Conservation (phyloP, 441 rosid species). For the Croton setiger region DNA sequence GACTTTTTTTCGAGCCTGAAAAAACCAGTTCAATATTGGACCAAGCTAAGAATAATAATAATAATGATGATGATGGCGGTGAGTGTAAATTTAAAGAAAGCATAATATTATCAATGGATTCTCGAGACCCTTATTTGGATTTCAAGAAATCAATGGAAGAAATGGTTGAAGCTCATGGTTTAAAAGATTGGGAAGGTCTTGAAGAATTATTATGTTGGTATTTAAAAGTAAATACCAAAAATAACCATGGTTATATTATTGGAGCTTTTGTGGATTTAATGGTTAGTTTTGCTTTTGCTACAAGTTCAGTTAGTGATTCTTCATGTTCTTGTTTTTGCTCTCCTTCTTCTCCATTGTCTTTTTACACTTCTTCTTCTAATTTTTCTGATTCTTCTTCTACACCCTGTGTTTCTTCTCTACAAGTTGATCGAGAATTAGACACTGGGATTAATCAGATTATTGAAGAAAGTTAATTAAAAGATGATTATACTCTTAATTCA, state of each 20-base stretch:
- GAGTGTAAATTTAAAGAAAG: conserved; percentile 39
- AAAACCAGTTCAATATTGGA: conserved; percentile 63
- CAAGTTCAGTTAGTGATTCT: conserved; percentile 11
- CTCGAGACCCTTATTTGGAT: conserved; percentile 53
- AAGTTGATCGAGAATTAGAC: conserved; percentile 28
- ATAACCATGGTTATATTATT: conserved; percentile 61
- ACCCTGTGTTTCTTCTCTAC: conserved; percentile 32
- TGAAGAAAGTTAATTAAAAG: conserved; percentile 25
- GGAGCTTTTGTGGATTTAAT: conserved; percentile 78
- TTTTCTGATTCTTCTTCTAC: conserved; percentile 43
- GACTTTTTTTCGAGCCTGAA: conserved; percentile 67
- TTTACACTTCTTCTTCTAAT: conserved; percentile 48
- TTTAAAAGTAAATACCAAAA: conserved; percentile 51
- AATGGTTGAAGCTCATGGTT: conserved; percentile 68
- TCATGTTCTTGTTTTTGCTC: conserved; percentile 22
- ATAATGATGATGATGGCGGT: too few relatives aligned
- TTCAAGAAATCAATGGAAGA: conserved; percentile 86
- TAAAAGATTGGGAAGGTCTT: conserved; percentile 51
- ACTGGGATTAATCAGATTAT: conserved; percentile 30
- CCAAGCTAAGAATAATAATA: conserved; percentile 28
- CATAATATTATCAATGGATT: conserved; percentile 51
- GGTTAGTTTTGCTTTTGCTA: conserved; percentile 31
- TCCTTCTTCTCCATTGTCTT: conserved; percentile 49
- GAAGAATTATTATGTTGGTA: conserved; percentile 63
- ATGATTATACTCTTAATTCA: conserved; percentile 15